Conservation (phyloP, 176 grass and related monocot genomes). For the Musa beccarii region DNA sequence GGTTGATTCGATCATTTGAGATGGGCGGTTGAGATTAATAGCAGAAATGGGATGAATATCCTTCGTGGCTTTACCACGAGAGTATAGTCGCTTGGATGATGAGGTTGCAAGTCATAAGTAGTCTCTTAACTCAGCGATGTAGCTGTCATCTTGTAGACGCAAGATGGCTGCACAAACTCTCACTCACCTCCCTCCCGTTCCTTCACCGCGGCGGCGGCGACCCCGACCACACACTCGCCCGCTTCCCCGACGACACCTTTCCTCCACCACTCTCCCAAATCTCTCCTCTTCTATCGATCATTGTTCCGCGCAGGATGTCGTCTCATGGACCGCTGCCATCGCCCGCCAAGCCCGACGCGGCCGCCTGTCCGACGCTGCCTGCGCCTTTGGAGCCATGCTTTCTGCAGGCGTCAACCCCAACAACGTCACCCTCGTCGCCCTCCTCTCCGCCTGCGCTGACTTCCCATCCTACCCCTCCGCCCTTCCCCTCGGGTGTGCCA, state of each 20-base stretch:
- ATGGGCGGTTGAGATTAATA: too few species aligned
- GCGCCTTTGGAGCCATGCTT: slow-evolving; percentile 33
- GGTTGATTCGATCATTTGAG: too few species aligned
- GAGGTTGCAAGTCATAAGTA: too few species aligned
- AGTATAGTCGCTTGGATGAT: too few species aligned
- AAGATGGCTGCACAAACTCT: background rate
- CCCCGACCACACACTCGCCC: background rate
- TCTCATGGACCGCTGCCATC: slow-evolving; percentile 48
- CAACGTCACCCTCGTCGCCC: slow-evolving; percentile 48
- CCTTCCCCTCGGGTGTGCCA: slow-evolving; percentile 22
- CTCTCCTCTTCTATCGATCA: background rate
- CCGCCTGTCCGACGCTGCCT: slow-evolving; percentile 26
- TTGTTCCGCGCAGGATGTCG: slow-evolving; percentile 19
- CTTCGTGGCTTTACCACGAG: too few species aligned
- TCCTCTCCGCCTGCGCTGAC: slow-evolving; percentile 45
- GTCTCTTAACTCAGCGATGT: too few species aligned
- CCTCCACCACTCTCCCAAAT: background rate
- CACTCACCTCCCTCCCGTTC: background rate
- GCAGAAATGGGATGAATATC: too few species aligned
- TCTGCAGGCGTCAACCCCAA: slow-evolving; percentile 32
- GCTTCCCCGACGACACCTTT: background rate
- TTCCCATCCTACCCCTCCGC: slow-evolving; percentile 26
- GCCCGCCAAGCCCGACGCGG: slow-evolving; percentile 35
- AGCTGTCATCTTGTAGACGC: background rate
- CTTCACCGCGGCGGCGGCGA: background rate